A percentile compares a stretch with the other conserved stretches of the same genome.
Evolutionary conservation across 148 eudicot genomes (phyloP).

Genomic region (Rhododendron molle): DNA sequence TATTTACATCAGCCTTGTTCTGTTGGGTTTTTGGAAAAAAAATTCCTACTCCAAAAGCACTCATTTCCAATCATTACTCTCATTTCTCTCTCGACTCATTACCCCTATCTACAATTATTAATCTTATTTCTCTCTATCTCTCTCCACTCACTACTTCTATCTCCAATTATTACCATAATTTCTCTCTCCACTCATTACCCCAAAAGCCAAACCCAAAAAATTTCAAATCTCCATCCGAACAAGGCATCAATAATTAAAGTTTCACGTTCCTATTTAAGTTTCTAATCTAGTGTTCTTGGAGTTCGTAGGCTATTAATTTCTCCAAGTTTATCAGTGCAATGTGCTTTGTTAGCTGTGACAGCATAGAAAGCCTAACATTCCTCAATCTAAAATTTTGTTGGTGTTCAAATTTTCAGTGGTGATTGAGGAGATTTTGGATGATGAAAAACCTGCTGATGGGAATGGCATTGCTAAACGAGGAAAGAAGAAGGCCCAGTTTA

Average conservation of each 20-base stretch:
- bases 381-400: constrained; percentile 2
- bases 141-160: no score
- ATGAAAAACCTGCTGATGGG: constrained; percentile 9
- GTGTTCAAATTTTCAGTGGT: constrained; percentile 39
- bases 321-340: not conserved
- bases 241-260: not conserved
- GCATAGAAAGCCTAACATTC: not conserved
- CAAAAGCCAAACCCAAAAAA: no score
- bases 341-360: not conserved
- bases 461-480: constrained; percentile 33
- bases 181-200: no score
- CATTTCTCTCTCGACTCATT: no score
- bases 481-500: constrained; percentile 42
- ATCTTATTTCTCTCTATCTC: no score
- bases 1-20: not conserved
- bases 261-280: not conserved
- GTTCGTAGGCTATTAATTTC: not conserved
- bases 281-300: not conserved
- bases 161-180: no score
- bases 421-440: constrained; percentile 81
- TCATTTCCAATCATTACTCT: no score
- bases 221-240: no score
- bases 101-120: no score
- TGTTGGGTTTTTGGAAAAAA: no score
- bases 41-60: no score